Percentiles rank a stretch among this genome's conserved stretches.
These are phyloP conservation scores for Leucosporidium creatinivorum DNA, from an alignment of 768 basidiomycete species.

Conservation along the genomic window DNA sequence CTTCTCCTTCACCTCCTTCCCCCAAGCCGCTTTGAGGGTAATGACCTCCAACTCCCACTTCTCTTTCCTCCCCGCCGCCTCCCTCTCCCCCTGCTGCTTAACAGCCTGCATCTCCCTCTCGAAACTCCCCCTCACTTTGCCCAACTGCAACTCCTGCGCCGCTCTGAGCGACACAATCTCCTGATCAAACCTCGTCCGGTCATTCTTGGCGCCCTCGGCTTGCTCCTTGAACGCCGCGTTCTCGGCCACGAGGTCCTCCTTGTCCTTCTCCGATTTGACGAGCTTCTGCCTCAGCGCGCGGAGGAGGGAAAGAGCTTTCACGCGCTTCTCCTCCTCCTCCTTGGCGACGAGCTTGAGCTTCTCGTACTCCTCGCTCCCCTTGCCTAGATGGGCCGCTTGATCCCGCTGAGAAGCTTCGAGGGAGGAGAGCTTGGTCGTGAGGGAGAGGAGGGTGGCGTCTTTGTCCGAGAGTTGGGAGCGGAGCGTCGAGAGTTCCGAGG, in stretches of 20 bases:
- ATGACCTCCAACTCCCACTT: slow-evolving; percentile 73
- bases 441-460: slow-evolving; percentile 61
- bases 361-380: slow-evolving; percentile 47
- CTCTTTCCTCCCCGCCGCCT: slow-evolving; percentile 55
- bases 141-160: slow-evolving; percentile 43
- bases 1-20: slow-evolving; percentile 57
- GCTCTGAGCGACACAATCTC: slow-evolving; percentile 34
- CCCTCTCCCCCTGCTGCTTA: slow-evolving; percentile 74
- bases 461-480: slow-evolving; percentile 61
- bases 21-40: slow-evolving; percentile 62
- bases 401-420: slow-evolving; percentile 56
- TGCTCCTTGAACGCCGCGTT: slow-evolving; percentile 38
- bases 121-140: slow-evolving; percentile 43
- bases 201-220: slow-evolving; percentile 45
- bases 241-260: slow-evolving; percentile 45
- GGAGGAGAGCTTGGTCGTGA: slow-evolving; percentile 61
- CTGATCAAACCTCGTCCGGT: slow-evolving; percentile 32
- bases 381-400: slow-evolving; percentile 51
- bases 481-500: slow-evolving; percentile 63
- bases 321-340: slow-evolving; percentile 95
- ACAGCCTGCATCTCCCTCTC: slow-evolving; percentile 40
- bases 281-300: slow-evolving; percentile 94
- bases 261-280: slow-evolving; percentile 87
- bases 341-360: slow-evolving; percentile 64
- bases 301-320: slow-evolving; percentile 81